phyloP scores from a whole-genome alignment of 805 yeast species.

The Lachancea thermotolerans region DNA sequence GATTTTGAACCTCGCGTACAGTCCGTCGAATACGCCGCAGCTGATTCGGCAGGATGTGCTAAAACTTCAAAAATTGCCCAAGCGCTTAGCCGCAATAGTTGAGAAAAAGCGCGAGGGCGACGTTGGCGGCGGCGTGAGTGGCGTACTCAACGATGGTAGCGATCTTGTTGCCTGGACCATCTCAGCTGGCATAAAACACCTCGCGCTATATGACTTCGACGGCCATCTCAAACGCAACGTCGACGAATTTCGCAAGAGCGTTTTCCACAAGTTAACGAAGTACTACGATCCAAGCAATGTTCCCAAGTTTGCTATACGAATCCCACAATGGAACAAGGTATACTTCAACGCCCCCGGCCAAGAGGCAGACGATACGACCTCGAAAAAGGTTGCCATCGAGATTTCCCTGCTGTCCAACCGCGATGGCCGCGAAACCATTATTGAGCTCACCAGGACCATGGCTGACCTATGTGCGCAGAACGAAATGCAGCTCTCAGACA shows the following conservation, averaged over 20 bases:
- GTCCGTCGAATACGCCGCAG: conserved; percentile 72
- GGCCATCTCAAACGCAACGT: conserved; percentile 57
- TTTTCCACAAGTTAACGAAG: conserved; percentile 51
- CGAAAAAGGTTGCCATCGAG: conserved; percentile 44
- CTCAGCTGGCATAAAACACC: conserved; percentile 73
- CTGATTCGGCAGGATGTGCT: conserved; percentile 77
- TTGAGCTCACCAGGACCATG: conserved; percentile 80
- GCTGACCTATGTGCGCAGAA: conserved; percentile 61
- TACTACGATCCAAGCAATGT: conserved; percentile 68
- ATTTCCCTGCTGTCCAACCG: conserved; percentile 61
- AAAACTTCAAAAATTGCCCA: conserved; percentile 69
- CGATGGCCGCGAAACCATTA: conserved; percentile 88
- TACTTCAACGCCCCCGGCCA: conserved; percentile 33
- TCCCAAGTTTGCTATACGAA: conserved; percentile 54
- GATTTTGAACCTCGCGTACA: conserved; percentile 56
- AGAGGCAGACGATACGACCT: conserved; percentile 28
- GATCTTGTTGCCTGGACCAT: conserved; percentile 82
- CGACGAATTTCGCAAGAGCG: conserved; percentile 48
- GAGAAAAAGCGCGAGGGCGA: conserved; percentile 67
- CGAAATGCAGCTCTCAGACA: conserved; percentile 56
- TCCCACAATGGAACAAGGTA: conserved; percentile 59
- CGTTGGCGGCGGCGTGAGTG: conserved; percentile 85
- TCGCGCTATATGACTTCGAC: conserved; percentile 72
- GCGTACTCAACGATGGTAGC: conserved; percentile 66
- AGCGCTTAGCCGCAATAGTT: conserved; percentile 66